A percentile compares a stretch with the other conserved stretches of the same genome.
Conservation (phyloP, 345 rosid genomes). For the Pistacia integerrima region DNA sequence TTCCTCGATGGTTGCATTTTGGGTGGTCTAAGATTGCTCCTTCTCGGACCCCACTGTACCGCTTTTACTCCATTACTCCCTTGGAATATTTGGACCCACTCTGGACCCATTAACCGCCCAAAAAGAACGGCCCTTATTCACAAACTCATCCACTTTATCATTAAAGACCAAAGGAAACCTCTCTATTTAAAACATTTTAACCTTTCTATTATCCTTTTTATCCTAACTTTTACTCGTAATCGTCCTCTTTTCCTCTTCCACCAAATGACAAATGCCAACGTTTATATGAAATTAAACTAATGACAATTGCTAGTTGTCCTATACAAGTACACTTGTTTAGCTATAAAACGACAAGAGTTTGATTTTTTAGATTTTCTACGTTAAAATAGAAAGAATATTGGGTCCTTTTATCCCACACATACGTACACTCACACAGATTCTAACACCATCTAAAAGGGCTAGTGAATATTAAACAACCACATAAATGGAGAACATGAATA, state of each 20-base stretch:
- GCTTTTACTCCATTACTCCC: not conserved
- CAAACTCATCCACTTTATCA: slow-evolving; percentile 9
- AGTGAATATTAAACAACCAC: too few relatives aligned
- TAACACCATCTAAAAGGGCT: too few relatives aligned
- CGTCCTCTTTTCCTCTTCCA: not conserved
- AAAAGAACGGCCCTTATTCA: slow-evolving; percentile 17
- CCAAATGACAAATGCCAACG: not conserved
- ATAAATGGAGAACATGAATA: too few relatives aligned
- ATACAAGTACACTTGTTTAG: too few relatives aligned
- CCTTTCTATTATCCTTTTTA: slow-evolving; percentile 15
- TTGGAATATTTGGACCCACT: not conserved
- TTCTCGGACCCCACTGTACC: slow-evolving; percentile 5
- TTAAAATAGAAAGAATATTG: too few relatives aligned
- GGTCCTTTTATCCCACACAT: too few relatives aligned
- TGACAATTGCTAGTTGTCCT: not conserved
- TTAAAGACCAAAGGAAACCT: not conserved
- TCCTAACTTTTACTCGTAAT: not conserved
- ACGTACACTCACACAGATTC: too few relatives aligned
- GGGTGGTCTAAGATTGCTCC: slow-evolving; percentile 15
- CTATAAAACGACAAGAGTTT: not conserved
- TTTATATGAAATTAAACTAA: not conserved
- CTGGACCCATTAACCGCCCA: slow-evolving; percentile 34
- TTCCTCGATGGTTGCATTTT: slow-evolving; percentile 14
- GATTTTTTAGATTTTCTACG: not conserved
- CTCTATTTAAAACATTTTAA: not conserved